These are phyloP conservation scores for Boletus mariae DNA, from an alignment of 1,284 basidiomycete species.

Conservation along the genomic window DNA sequence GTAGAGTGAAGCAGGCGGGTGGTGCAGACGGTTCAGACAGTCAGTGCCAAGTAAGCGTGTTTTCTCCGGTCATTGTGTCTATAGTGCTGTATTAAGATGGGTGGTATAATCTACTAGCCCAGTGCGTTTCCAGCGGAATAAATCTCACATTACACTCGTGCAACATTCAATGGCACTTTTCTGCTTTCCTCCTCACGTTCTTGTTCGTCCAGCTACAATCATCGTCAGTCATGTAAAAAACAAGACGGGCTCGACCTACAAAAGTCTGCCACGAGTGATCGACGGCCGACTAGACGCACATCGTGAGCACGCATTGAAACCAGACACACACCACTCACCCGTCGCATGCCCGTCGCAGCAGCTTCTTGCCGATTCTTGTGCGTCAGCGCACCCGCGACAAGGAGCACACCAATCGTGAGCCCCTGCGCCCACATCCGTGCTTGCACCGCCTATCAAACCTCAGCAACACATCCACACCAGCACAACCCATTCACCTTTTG, in stretches of 20 bases:
- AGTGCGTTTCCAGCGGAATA: background rate
- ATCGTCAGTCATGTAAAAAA: background rate
- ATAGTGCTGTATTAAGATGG: background rate
- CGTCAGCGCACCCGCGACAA: conserved; percentile 69
- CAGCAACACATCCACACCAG: conserved; percentile 21
- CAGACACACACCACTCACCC: conserved; percentile 14
- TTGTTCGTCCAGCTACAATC: conserved; percentile 27
- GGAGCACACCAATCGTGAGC: conserved; percentile 72
- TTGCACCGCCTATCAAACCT: conserved; percentile 72
- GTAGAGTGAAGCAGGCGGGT: too few species aligned
- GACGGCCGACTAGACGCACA: conserved; percentile 7
- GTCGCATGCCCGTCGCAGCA: conserved; percentile 19
- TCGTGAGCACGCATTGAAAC: background rate
- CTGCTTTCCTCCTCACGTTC: conserved; percentile 24
- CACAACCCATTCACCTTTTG: conserved; percentile 43
- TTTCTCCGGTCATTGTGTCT: background rate
- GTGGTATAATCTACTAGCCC: background rate
- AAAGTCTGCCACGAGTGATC: conserved; percentile 31
- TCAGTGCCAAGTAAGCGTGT: too few species aligned
- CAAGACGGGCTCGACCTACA: conserved; percentile 10
- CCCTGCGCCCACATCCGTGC: conserved; percentile 91
- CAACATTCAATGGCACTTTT: conserved; percentile 13
- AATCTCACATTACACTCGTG: background rate
- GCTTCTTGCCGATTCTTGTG: conserved; percentile 41
- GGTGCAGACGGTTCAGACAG: too few species aligned